Evolutionary conservation across 106 monocot genomes (phyloP).

Genomic region (Acorus calamus): DNA sequence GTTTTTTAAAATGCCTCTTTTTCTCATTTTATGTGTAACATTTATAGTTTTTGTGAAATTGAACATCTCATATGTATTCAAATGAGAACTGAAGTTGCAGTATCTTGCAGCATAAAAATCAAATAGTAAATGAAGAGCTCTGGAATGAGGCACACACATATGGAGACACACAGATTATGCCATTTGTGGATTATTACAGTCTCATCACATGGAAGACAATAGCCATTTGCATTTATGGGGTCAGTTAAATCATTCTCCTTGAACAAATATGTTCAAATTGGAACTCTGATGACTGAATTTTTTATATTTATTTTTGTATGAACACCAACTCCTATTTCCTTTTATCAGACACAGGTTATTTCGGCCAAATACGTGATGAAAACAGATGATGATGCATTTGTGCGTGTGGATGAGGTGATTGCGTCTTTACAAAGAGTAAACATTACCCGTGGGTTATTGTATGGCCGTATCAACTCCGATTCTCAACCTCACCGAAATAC

Average conservation of each 20-base stretch:
- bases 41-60: too few species aligned
- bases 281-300: too few species aligned
- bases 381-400: slow-evolving; percentile 52
- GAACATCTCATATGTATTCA: too few species aligned
- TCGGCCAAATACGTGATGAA: slow-evolving; percentile 55
- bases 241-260: slow-evolving; percentile 14
- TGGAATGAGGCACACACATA: slow-evolving; percentile 89
- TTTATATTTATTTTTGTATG: too few species aligned
- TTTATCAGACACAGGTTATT: slow-evolving; percentile 41
- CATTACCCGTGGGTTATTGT: slow-evolving; percentile 34
- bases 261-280: too few species aligned
- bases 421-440: slow-evolving; percentile 30
- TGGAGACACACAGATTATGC: slow-evolving; percentile 89
- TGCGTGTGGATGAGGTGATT: slow-evolving; percentile 46
- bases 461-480: slow-evolving; percentile 51
- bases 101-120: slow-evolving; percentile 69
- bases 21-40: too few species aligned
- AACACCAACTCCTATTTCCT: background rate
- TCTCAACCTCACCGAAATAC: slow-evolving; percentile 42
- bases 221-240: slow-evolving; percentile 85
- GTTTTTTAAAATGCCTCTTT: too few species aligned
- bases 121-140: slow-evolving; percentile 84
- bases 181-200: slow-evolving; percentile 91
- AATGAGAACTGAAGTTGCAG: too few species aligned
- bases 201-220: slow-evolving; percentile 85